phyloP scores from a whole-genome alignment of 2,329 filamentous ascomycete genomes.

The Fusarium nygamai region DNA sequence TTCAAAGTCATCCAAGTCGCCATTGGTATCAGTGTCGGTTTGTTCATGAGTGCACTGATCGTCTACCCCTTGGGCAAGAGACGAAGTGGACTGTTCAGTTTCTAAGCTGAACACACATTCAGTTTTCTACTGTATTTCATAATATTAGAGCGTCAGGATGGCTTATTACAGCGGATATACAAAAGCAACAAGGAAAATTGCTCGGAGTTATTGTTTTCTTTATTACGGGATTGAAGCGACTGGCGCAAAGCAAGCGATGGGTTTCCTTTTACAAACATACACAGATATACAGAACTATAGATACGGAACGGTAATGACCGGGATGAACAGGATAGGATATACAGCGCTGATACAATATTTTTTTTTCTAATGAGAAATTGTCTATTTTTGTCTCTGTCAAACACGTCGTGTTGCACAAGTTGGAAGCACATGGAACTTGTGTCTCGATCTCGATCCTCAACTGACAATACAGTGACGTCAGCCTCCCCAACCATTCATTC shows the following conservation, averaged over 20 bases:
- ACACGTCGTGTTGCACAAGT: not conserved
- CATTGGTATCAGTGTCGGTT: constrained; percentile 69
- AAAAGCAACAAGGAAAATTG: constrained; percentile 3
- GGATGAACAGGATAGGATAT: constrained; percentile 11
- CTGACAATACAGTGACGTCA: constrained; percentile 32
- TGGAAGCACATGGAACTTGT: not conserved
- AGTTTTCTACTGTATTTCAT: not conserved
- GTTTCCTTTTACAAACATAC: not conserved
- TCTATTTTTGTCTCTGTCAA: not conserved
- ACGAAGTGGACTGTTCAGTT: constrained; percentile 66
- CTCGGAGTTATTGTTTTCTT: not conserved
- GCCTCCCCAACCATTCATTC: not conserved
- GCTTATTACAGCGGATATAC: not conserved
- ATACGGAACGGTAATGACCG: constrained; percentile 16
- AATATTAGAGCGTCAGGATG: not conserved
- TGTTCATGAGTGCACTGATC: constrained; percentile 65
- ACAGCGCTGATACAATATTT: not conserved
- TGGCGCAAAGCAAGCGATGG: constrained; percentile 34
- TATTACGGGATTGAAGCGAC: constrained; percentile 4
- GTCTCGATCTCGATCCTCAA: constrained; percentile 7
- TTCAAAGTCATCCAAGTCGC: constrained; percentile 69
- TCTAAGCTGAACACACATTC: constrained; percentile 46
- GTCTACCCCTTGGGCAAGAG: constrained; percentile 68
- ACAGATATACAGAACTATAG: constrained; percentile 7
- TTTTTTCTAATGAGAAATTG: not conserved